phyloP scores from a whole-genome alignment of 495 filamentous ascomycete genomes.

The Podospora bellae-mahoneyi region DNA sequence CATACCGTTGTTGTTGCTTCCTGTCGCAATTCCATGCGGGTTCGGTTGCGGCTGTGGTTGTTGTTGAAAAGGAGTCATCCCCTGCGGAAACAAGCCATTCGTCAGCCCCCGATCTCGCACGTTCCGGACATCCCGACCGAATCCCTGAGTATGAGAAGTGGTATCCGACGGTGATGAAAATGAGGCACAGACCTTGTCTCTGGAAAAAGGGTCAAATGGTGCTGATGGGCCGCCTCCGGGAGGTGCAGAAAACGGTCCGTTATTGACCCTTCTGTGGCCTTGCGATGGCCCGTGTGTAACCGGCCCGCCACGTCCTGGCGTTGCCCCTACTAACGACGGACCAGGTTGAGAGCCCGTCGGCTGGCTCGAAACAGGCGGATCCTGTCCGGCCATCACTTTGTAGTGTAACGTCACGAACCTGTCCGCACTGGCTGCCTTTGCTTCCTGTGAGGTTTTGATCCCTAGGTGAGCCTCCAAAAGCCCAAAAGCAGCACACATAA shows the following conservation, averaged over 20 bases:
- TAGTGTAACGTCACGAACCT: constrained; percentile 41
- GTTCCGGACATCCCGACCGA: background rate
- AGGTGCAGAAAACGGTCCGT: background rate
- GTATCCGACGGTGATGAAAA: background rate
- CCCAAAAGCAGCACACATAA: constrained; percentile 43
- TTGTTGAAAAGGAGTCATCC: constrained; percentile 29
- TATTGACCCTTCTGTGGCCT: background rate
- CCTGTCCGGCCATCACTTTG: constrained; percentile 43
- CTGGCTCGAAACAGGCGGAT: constrained; percentile 31
- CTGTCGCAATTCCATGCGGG: background rate
- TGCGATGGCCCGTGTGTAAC: background rate
- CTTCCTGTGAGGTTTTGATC: constrained; percentile 38
- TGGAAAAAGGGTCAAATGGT: constrained; percentile 21
- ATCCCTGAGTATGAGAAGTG: background rate
- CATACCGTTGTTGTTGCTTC: constrained; percentile 10
- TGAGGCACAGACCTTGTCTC: constrained; percentile 25
- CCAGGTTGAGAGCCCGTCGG: constrained; percentile 6
- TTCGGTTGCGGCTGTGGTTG: background rate
- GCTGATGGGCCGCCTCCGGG: background rate
- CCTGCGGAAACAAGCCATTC: constrained; percentile 14
- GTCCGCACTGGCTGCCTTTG: constrained; percentile 39
- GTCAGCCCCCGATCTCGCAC: background rate
- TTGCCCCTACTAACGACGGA: background rate
- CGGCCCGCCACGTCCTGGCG: background rate
- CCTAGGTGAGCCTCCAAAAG: constrained; percentile 43